A percentile compares a stretch with the other conserved stretches of the same genome.
Conservation (phyloP, 768 basidiomycete species). For the Termitomyces sp. region DNA sequence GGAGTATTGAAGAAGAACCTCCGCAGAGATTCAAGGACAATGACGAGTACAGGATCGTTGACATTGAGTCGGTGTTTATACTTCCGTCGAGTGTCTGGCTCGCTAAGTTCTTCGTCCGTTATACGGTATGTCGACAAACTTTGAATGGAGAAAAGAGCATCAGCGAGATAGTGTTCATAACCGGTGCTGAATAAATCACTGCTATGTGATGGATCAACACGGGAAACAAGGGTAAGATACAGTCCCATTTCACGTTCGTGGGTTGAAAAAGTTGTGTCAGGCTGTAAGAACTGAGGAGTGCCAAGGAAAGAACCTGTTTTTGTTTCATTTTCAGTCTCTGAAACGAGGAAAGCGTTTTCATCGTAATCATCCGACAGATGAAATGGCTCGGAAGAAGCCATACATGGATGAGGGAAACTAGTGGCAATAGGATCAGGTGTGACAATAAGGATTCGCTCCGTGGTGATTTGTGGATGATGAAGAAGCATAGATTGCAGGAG, state of each 20-base stretch:
- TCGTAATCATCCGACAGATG: conserved; percentile 40
- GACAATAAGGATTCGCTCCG: conserved; percentile 65
- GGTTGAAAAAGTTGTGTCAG: conserved; percentile 69
- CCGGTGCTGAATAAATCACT: conserved; percentile 78
- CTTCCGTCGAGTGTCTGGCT: conserved; percentile 34
- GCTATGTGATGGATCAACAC: conserved; percentile 64
- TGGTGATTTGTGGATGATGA: conserved; percentile 57
- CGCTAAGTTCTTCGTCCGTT: conserved; percentile 31
- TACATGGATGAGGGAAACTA: conserved; percentile 58
- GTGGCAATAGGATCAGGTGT: conserved; percentile 70
- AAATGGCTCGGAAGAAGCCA: conserved; percentile 20
- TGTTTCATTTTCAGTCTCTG: conserved; percentile 29
- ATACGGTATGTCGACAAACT: conserved; percentile 53
- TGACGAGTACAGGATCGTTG: conserved; percentile 68
- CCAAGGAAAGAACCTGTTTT: conserved; percentile 13
- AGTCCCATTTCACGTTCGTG: conserved; percentile 82
- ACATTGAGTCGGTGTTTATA: conserved; percentile 73
- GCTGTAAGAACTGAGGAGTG: conserved; percentile 45
- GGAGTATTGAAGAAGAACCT: conserved; percentile 83
- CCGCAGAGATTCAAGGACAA: conserved; percentile 63
- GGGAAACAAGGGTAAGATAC: conserved; percentile 73
- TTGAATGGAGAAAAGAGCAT: conserved; percentile 66
- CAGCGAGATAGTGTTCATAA: conserved; percentile 77
- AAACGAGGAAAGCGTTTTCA: conserved; percentile 41
- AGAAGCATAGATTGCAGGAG: conserved; percentile 72